Base-by-base conservation (phyloP, 495 filamentous ascomycete species). In the Cladorrhinum samala region DNA sequence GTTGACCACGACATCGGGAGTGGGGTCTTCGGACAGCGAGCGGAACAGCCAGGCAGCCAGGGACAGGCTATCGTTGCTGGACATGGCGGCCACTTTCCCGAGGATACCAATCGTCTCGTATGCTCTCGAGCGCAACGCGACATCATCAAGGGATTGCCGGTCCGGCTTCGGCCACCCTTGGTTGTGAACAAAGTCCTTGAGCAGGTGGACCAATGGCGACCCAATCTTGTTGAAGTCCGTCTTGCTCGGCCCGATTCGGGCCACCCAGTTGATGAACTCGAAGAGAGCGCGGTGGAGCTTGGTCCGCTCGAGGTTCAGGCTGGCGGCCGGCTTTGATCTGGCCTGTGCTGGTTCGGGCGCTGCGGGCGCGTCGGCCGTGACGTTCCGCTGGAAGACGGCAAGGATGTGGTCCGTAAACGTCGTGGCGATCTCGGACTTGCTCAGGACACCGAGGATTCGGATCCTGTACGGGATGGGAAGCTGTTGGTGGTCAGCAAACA, bases 71-170 rank as follows among this genome's bases (percentile, higher is more conserved):
- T 84, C 80, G 1, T 78, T 62, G 14, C 81, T 60, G 13, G 73
- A 71, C 25, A 73, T 71, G 21, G 68, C 62, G 18, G 69, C 54
- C 70, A 77, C 66, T 72, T 82, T 72, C 54, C 87, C 84, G 49
- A 96, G 69, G 5, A 92, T 80, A 18, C 93, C 93, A 23, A 98
- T 84, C 40, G 81, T 87, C 67, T 94, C 89, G 65, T 92, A 94
- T 7, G 84, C 87, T 55, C 87, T 74, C 38, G 84, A 82, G 57
- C 91, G 80, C 57, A 95, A 63, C 30, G 77, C 74, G 54, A 83
- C 57, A 60, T 85, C 81, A 38, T 85, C 84, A 19, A 74, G 66
- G n/a, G 80, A 76, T 49, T 73, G 72, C 44, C 72, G 75, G 18
- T 63, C 68, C 0, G 75, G 81, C 44, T 77, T 80, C 2, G 90